phyloP scores from a whole-genome alignment of 768 basidiomycete species.

The Tulasnella sp. region DNA sequence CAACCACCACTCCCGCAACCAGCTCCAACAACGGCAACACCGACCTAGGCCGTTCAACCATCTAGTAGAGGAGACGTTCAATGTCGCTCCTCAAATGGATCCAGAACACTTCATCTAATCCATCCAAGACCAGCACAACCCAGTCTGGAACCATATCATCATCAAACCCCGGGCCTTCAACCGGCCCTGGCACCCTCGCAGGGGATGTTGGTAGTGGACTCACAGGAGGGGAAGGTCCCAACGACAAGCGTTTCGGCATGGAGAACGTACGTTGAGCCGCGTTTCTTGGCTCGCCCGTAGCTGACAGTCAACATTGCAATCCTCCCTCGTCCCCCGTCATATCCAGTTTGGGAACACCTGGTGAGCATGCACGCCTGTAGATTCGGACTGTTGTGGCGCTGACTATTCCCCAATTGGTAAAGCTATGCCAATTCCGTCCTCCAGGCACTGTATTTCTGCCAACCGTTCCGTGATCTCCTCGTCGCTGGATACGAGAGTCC shows the following conservation, averaged over 20 bases:
- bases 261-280: constrained; percentile 69
- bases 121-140: neutral
- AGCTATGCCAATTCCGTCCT: constrained; percentile 99
- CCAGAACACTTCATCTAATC: neutral
- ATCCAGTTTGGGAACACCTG: constrained; percentile 71
- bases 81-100: constrained; percentile 14
- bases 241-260: constrained; percentile 87
- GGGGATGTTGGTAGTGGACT: neutral
- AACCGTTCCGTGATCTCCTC: constrained; percentile 86
- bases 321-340: neutral
- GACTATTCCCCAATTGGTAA: constrained; percentile 18
- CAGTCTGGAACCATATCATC: neutral
- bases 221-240: constrained; percentile 34
- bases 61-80: neutral
- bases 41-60: neutral
- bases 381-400: neutral
- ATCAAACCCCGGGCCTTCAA: neutral
- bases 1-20: neutral
- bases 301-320: neutral
- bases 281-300: neutral
- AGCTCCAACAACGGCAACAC: neutral
- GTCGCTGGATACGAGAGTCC: constrained; percentile 42
- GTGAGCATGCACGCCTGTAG: constrained; percentile 33
- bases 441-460: constrained; percentile 92
- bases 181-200: neutral